These are phyloP conservation scores for Orbilia javanica DNA, from an alignment of 2,329 filamentous ascomycete species.

Conservation along the genomic window DNA sequence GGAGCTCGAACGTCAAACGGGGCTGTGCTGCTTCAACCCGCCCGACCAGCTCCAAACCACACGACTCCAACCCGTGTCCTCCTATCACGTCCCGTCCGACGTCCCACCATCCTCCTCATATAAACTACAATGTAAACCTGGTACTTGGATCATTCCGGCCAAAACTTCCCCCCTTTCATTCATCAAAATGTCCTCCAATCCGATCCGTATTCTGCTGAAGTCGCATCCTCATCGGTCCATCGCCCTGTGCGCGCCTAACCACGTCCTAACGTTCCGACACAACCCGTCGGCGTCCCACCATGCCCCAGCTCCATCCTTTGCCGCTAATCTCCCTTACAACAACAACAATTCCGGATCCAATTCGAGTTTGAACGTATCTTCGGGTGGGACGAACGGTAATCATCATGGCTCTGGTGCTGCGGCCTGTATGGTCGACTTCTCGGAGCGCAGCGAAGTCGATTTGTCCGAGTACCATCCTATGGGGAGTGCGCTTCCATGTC, in stretches of 20 bases:
- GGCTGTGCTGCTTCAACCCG: conserved; percentile 25
- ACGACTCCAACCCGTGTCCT: conserved; percentile 51
- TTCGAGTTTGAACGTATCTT: conserved; percentile 60
- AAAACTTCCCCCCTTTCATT: conserved; percentile 14
- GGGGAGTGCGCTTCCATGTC: conserved; percentile 76
- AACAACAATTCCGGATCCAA: conserved; percentile 60
- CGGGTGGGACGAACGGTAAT: conserved; percentile 60
- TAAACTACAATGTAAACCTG: conserved; percentile 37
- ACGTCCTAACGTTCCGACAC: conserved; percentile 87
- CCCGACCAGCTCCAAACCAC: conserved; percentile 34
- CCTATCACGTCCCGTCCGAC: conserved; percentile 15
- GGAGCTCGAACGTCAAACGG: conserved; percentile 16
- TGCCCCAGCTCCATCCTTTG: conserved; percentile 62
- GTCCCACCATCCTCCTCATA: conserved; percentile 6
- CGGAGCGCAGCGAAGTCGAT: conserved; percentile 74
- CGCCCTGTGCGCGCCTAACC: conserved; percentile 81
- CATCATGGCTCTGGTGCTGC: conserved; percentile 64
- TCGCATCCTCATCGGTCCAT: conserved; percentile 89
- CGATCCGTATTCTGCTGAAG: conserved; percentile 78
- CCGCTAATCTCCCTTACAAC: conserved; percentile 59
- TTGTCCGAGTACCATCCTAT: conserved; percentile 82
- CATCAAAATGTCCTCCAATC: conserved; percentile 67
- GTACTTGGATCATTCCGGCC: conserved; percentile 10
- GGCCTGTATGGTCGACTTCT: conserved; percentile 90
- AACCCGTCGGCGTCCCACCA: conserved; percentile 71